Conservation (phyloP, 805 yeast genomes). For the Candida verbasci region DNA sequence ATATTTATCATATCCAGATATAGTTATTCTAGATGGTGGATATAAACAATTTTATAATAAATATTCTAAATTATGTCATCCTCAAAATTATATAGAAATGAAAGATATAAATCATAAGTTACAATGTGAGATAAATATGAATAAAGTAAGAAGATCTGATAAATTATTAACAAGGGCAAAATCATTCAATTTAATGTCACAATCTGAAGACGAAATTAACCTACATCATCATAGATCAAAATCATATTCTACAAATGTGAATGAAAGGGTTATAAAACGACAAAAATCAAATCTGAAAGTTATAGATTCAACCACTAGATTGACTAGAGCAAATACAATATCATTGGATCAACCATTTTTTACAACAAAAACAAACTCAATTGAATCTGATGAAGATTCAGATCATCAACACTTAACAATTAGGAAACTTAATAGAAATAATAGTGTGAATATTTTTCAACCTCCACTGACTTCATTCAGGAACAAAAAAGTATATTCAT, state of each 20-base stretch:
- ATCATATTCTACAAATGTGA: slow-evolving; percentile 26
- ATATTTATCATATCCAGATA: slow-evolving; percentile 77
- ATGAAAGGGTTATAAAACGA: slow-evolving; percentile 29
- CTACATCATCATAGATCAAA: slow-evolving; percentile 21
- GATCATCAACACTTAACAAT: too few species aligned
- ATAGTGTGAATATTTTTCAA: slow-evolving; percentile 19
- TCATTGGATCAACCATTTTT: slow-evolving; percentile 19
- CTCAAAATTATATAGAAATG: slow-evolving; percentile 85
- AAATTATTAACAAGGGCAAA: slow-evolving; percentile 36
- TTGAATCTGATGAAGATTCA: too few species aligned
- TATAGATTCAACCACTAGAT: slow-evolving; percentile 7
- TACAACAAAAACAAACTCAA: too few species aligned
- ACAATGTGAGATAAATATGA: slow-evolving; percentile 44
- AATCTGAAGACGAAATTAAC: slow-evolving; percentile 1
- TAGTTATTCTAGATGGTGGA: slow-evolving; percentile 87
- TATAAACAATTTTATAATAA: slow-evolving; percentile 71
- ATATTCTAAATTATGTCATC: slow-evolving; percentile 58
- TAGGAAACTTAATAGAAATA: slow-evolving; percentile 1
- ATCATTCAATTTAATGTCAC: slow-evolving; percentile 19
- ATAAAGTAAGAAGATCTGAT: slow-evolving; percentile 39
- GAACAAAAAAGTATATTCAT: slow-evolving; percentile 14
- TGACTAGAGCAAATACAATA: slow-evolving; percentile 24
- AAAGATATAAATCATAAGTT: slow-evolving; percentile 37
- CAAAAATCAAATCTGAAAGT: slow-evolving; percentile 19
- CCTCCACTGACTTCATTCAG: slow-evolving; percentile 26